Conservation (phyloP, 768 basidiomycete genomes). For the Leucocoprinus birnbaumii region DNA sequence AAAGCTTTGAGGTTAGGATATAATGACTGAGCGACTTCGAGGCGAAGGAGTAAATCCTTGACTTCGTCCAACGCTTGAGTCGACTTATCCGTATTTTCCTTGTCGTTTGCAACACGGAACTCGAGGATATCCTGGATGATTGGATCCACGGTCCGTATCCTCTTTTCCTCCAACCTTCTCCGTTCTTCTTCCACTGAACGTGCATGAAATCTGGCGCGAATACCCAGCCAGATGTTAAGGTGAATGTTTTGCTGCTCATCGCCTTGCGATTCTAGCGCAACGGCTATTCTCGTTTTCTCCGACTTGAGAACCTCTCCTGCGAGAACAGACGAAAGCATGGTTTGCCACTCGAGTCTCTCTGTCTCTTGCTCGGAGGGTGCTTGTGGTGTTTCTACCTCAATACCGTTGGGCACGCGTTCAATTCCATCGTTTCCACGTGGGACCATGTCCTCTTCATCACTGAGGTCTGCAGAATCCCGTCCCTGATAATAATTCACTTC, state of each 20-base stretch:
- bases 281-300: slow-evolving; percentile 90
- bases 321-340: slow-evolving; percentile 90
- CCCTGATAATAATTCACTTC: slow-evolving; percentile 80
- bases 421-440: slow-evolving; percentile 36
- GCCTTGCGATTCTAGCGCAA: slow-evolving; percentile 64
- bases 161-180: slow-evolving; percentile 76
- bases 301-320: slow-evolving; percentile 92
- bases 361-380: slow-evolving; percentile 72
- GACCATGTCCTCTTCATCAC: slow-evolving; percentile 70
- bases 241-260: slow-evolving; percentile 69
- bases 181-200: slow-evolving; percentile 81
- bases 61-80: slow-evolving; percentile 60
- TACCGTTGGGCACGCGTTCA: slow-evolving; percentile 50
- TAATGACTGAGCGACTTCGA: slow-evolving; percentile 81
- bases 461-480: slow-evolving; percentile 69
- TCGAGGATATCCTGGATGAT: slow-evolving; percentile 80
- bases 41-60: slow-evolving; percentile 61
- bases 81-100: slow-evolving; percentile 30
- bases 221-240: slow-evolving; percentile 82
- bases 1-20: slow-evolving; percentile 85
- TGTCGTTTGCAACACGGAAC: slow-evolving; percentile 56
- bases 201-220: slow-evolving; percentile 83
- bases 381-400: slow-evolving; percentile 62
- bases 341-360: slow-evolving; percentile 93
- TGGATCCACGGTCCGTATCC: slow-evolving; percentile 75